Evolutionary conservation across 805 yeast genomes (phyloP), one percentile per base, ranked within the genome.

Genomic region (Myxozyma kluyveri): DNA sequence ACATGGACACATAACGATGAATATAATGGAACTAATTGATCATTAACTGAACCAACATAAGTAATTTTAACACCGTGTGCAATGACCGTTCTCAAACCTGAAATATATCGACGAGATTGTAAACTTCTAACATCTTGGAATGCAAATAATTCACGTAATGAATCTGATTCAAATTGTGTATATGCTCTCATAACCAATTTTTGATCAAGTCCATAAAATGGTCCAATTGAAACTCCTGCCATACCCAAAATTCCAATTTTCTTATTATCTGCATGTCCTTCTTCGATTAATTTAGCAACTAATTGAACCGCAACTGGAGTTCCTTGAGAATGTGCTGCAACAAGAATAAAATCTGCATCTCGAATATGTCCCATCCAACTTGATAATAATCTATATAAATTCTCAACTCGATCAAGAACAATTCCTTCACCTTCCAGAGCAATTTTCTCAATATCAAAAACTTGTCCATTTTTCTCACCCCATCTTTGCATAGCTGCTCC

Each of bases 181-280:
- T 89, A 89, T 0, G 97, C 96, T 58, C 89, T 78, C 69, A 91
- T 83, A 56, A 90, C 79, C 23, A 89, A 71, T 7, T 83, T 81
- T 66, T 88, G 89, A 65, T 93, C 98, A 61, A 81, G 80, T 0
- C 97, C 97, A 60, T 82, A 88, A 65, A 88, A 86, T 1, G 99
- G 99, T 0, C 99, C 99, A 65, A 88, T 81, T 62, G 89, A 88
- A 22, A 90, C 81, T 0, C 98, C 98, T 0, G 98, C 98, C 99
- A 91, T 91, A 2, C 91, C 91, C 45, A 91, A 70, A 18, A 91
- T 72, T 0, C 93, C 88, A 12, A 90, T 75, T 21, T 78, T 67
- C 47, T 68, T 70, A 27, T 62, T 62, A 37, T 69, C 67, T 1
- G 73, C 63, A 26, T 69, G 69, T 0, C 79, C 93, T 33, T 78